Percentiles rank a stretch among this genome's conserved stretches.
Conservation (phyloP, 352 stramenopile species). For the Salisapilia sapeloensis region DNA sequence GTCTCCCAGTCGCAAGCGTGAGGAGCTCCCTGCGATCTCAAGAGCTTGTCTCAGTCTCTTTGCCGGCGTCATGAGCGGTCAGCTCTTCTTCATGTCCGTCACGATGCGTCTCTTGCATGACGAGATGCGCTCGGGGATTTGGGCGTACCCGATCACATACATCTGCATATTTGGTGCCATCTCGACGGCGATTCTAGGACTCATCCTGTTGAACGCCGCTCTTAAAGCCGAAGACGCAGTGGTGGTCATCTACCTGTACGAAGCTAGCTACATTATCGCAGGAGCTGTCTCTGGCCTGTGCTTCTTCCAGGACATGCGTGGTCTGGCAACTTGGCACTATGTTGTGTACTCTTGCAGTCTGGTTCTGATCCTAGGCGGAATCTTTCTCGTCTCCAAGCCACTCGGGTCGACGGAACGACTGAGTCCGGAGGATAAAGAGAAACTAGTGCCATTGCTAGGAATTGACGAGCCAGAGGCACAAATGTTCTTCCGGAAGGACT, state of each 20-base stretch:
- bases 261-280: constrained; percentile 60
- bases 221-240: constrained; percentile 70
- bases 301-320: constrained; percentile 68
- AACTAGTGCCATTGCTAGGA: no score
- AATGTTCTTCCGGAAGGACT: constrained; percentile 37
- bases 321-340: constrained; percentile 45
- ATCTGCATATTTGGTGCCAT: constrained; percentile 42
- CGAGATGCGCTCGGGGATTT: constrained; percentile 19
- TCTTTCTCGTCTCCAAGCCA: constrained; percentile 53
- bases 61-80: constrained; percentile 48
- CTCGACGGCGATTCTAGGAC: constrained; percentile 32
- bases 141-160: constrained; percentile 45
- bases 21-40: constrained; percentile 15
- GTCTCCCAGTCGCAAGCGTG: constrained; percentile 8
- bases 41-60: constrained; percentile 43
- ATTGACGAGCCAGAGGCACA: no score
- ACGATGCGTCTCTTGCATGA: constrained; percentile 50
- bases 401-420: no score
- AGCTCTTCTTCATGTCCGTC: constrained; percentile 63
- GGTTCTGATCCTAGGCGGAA: constrained; percentile 45
- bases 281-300: constrained; percentile 59
- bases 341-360: constrained; percentile 59
- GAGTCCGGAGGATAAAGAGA: no score
- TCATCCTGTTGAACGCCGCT: constrained; percentile 62
- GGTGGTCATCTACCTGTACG: constrained; percentile 73